A percentile compares a stretch with the other conserved stretches of the same genome.
Conservation (phyloP, 139 green algal species). For the Coelastrella sp. region DNA sequence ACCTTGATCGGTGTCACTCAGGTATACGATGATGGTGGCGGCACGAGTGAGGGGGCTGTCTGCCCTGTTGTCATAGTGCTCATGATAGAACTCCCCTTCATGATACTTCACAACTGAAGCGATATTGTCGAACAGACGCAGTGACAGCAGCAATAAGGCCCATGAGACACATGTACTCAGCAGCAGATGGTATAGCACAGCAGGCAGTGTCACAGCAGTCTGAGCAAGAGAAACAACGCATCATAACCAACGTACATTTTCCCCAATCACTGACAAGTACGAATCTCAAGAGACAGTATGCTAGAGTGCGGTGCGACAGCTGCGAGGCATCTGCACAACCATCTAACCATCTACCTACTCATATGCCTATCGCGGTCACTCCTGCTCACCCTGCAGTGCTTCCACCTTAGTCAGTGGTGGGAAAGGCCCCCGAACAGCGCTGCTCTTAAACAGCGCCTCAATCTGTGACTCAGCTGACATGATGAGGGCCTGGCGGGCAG, state of each 20-base stretch:
- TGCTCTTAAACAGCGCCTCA: constrained; percentile 49
- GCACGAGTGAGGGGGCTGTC: constrained; percentile 59
- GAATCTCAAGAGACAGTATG: neutral
- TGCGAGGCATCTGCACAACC: neutral
- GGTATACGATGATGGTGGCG: constrained; percentile 81
- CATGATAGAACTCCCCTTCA: constrained; percentile 62
- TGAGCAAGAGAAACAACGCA: neutral
- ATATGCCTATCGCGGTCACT: neutral
- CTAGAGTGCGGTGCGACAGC: too few relatives aligned
- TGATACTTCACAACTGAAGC: constrained; percentile 55
- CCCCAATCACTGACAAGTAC: neutral
- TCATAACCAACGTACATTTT: neutral
- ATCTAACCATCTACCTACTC: neutral
- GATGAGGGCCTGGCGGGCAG: constrained; percentile 48
- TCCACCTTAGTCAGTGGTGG: constrained; percentile 53
- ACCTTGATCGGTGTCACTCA: constrained; percentile 50
- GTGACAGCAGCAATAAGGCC: neutral
- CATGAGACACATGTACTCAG: neutral
- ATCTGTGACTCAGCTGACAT: constrained; percentile 59
- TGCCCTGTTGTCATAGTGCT: constrained; percentile 82
- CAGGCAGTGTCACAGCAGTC: neutral
- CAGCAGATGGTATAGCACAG: neutral
- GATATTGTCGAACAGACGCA: neutral
- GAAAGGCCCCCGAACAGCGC: constrained; percentile 45
- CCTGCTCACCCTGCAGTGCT: constrained; percentile 61